Evolutionary conservation across 257 asterid genomes (phyloP), one percentile per base, ranked within the genome.

Genomic region (Gentiana dahurica): DNA sequence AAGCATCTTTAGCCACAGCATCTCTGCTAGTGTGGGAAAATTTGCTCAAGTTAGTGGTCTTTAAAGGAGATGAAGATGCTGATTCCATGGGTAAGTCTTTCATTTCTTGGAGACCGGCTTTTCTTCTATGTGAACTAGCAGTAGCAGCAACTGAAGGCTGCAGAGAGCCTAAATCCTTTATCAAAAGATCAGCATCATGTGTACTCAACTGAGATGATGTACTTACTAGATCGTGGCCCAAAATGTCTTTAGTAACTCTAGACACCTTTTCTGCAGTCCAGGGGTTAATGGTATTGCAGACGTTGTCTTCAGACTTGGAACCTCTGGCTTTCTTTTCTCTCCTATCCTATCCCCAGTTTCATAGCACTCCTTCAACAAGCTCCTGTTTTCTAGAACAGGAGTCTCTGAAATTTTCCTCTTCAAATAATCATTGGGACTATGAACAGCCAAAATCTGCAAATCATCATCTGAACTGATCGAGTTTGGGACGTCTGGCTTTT

Each of bases 71-170:
- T 48, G 97, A 93, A 61, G 99, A 89, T 59, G 89, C 97, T 45
- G 99, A 93, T 71, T 84, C 99, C 47, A 86, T 95, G 0, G 97
- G 99, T 47, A 97, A 93, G 66, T 81, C 92, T 70, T 82, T 92
- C 70, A 69, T 72, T 70, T 80, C 92, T 68, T 82, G 91, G 49
- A 75, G 77, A 65, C 71, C 79, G 60, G 77, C 63, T 68, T 73
- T 82, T 74, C 80, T 82, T 73, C 64, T 84, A 66, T 62, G 85
- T 12, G 99, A 92, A 45, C 97, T 95, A 65, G 97, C 89, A 76
- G 86, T 89, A 65, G 97, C 89, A 54, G 95, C 24, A 65, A 71
- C 77, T 54, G 91, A 76, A 59, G 86, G 89, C 39, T 60, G 90
- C 36, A 57, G 72, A 56, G 79, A 60, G 68, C 80, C 85, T 75